These are phyloP conservation scores for Spinellus fusiger DNA, from an alignment of 192 early-diverging fungal species.

Conservation along the genomic window DNA sequence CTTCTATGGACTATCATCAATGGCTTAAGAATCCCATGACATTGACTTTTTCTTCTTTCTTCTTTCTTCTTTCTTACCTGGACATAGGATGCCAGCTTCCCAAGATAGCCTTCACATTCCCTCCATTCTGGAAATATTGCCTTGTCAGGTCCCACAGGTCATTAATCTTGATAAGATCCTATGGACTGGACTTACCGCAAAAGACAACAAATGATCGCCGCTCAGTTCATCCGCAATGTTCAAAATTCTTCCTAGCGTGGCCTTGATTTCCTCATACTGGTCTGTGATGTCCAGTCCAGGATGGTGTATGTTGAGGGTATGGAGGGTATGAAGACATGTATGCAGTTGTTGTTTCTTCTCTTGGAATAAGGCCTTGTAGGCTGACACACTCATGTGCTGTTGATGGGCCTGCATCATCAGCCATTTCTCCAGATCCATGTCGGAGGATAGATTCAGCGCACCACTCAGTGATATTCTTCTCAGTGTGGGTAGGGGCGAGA, in stretches of 20 bases:
- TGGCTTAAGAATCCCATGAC: neutral
- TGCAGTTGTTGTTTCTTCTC: slow-evolving; percentile 13
- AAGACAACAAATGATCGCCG: slow-evolving; percentile 12
- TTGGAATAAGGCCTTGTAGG: slow-evolving; percentile 4
- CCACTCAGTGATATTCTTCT: slow-evolving; percentile 20
- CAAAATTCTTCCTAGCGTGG: slow-evolving; percentile 5
- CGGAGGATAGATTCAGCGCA: neutral
- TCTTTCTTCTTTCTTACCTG: slow-evolving; percentile 9
- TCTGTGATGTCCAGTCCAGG: neutral
- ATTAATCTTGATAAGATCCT: neutral
- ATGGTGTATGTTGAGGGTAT: neutral
- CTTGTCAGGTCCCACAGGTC: neutral
- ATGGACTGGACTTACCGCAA: slow-evolving; percentile 9
- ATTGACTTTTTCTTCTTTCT: neutral
- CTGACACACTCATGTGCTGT: neutral
- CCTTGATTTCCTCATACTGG: slow-evolving; percentile 6
- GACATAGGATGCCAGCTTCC: slow-evolving; percentile 25
- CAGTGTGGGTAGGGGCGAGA: slow-evolving; percentile 13
- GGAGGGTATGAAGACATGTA: slow-evolving; percentile 6
- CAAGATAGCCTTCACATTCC: slow-evolving; percentile 14
- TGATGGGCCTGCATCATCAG: slow-evolving; percentile 9
- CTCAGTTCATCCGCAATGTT: slow-evolving; percentile 19
- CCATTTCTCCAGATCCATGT: slow-evolving; percentile 9
- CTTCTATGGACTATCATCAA: slow-evolving; percentile 19
- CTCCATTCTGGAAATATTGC: slow-evolving; percentile 29